Base-by-base conservation (phyloP, 805 yeast genomes). In the Saccharomycopsis sp. region DNA sequence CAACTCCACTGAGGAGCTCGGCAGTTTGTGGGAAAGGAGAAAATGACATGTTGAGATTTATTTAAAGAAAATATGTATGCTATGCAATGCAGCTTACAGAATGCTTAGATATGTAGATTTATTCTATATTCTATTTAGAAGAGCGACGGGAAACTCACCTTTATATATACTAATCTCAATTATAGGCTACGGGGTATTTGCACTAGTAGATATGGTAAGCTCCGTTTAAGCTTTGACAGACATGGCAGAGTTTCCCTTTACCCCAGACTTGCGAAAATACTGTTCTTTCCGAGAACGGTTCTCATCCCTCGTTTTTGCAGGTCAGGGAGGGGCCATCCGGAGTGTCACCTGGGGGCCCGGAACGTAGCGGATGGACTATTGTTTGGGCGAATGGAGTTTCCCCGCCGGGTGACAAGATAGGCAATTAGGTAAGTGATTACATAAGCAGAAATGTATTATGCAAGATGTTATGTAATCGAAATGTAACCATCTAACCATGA, bases 1-100 rank as follows among this genome's bases (percentile, higher is more conserved):
- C 76, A 54, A 83, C 85, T 52, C 85, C 86, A 57, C 73, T 69
- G 35, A 81, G 68, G 60, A 73, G 73, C 19, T 61, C 62, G 7
- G 61, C 73, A 42, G 75, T 68, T 63, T 69, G 66, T 59, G 82
- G 82, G 66, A 78, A 78, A 63, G 82, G 82, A 44, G 49, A 44
- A 44, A 44, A 44, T 12, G 22, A 44, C 38, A 29, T 29, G 38
- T 29, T 29, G 5, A n/a, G n/a, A n/a, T n/a, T n/a, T n/a, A n/a
- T n/a, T n/a, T n/a, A n/a, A n/a, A n/a, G 38, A 29, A 29, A 29
- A 29, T 7, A 12, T 29, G 12, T 12, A 29, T 12, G 38, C 38
- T 7, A 29, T 29, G 38, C 12, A 29, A 29, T n/a, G n/a, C n/a
- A n/a, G n/a, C n/a, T n/a, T n/a, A n/a, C n/a, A n/a, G n/a, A n/a